Conservation (phyloP, 129 eudicot genomes). For the Saposhnikovia divaricata region DNA sequence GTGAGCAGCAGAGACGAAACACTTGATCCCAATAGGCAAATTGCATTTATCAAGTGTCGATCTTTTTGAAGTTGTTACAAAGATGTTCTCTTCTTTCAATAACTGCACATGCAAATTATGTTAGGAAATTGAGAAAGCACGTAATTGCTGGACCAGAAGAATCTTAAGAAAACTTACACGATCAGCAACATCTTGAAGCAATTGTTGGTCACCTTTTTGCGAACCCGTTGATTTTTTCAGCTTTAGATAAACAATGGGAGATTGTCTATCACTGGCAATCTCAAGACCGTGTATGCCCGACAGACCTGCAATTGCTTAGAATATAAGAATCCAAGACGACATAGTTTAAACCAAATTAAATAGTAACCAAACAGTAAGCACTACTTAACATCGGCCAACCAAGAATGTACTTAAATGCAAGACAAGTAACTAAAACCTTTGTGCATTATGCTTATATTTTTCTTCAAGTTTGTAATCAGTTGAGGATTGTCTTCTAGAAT, state of each 20-base stretch:
- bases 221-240: constrained; percentile 64
- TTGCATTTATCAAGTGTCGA: constrained; percentile 29
- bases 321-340: background rate
- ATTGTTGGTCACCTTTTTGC: constrained; percentile 8
- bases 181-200: constrained; percentile 8
- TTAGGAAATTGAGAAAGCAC: background rate
- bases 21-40: constrained; percentile 60
- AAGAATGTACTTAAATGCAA: background rate
- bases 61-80: constrained; percentile 12
- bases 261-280: constrained; percentile 59
- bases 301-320: constrained; percentile 45
- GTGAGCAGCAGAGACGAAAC: constrained; percentile 78
- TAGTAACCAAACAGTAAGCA: constrained; percentile 7
- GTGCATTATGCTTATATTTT: constrained; percentile 45
- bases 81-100: constrained; percentile 8
- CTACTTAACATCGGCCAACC: background rate
- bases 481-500: constrained; percentile 66
- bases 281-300: constrained; percentile 58
- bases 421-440: constrained; percentile 42
- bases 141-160: background rate
- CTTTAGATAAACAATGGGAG: constrained; percentile 70
- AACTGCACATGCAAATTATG: background rate
- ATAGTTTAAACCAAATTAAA: constrained; percentile 9
- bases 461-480: constrained; percentile 45
- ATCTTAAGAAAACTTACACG: background rate